Percentiles rank a stretch among this genome's conserved stretches.
Evolutionary conservation across 2,329 filamentous ascomycete species (phyloP).

Genomic region (Epichloe elymi): DNA sequence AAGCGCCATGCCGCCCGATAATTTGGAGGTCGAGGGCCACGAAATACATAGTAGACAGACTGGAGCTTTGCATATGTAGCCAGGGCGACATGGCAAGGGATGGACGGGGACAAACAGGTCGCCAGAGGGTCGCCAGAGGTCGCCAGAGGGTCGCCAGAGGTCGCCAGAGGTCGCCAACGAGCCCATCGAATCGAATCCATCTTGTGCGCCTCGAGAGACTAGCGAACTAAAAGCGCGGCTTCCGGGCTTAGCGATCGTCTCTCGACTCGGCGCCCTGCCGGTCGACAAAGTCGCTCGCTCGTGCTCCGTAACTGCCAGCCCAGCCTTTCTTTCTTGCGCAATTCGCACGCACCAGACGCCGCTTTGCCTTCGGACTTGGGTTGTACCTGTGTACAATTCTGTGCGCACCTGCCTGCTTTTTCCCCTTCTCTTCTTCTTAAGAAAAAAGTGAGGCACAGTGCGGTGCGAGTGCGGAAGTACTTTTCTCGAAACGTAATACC

Average conservation of each 20-base stretch:
- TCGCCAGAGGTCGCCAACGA: background rate
- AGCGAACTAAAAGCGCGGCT: constrained; percentile 9
- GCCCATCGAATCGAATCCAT: background rate
- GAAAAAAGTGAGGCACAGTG: background rate
- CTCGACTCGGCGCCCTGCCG: constrained; percentile 6
- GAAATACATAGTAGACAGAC: background rate
- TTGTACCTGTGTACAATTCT: background rate
- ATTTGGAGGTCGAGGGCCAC: background rate
- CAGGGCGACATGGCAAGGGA: background rate
- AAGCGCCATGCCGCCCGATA: constrained; percentile 9
- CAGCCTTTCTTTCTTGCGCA: background rate
- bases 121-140: background rate
- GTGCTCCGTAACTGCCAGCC: background rate
- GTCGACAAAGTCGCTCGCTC: background rate
- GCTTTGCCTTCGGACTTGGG: background rate
- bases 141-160: background rate
- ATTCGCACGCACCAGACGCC: background rate
- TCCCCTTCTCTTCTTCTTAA: background rate
- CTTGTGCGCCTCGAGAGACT: constrained; percentile 6
- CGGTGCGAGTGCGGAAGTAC: background rate
- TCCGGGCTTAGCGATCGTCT: constrained; percentile 10
- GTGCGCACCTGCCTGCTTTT: background rate
- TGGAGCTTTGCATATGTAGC: background rate
- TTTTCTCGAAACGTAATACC: background rate
- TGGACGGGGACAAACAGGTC: background rate